Evolutionary conservation across 2,329 filamentous ascomycete species (phyloP).

Genomic region (Eutypa lata): DNA sequence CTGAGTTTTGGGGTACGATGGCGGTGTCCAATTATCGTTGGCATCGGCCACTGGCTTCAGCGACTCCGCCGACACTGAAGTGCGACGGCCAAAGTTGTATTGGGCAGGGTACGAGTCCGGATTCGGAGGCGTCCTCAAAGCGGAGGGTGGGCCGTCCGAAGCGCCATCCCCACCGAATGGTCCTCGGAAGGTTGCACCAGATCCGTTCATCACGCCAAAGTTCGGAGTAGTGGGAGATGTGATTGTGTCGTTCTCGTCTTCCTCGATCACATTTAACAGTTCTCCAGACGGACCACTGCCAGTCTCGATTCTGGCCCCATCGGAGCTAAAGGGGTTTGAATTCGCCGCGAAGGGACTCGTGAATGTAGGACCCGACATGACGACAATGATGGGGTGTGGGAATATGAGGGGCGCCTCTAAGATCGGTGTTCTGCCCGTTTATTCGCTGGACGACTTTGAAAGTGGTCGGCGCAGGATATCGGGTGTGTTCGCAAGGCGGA

Average conservation of each 20-base stretch:
- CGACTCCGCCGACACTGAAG: conserved; percentile 94
- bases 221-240: conserved; percentile 68
- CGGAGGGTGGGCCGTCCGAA: conserved; percentile 42
- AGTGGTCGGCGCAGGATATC: conserved; percentile 69
- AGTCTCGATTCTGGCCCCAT: conserved; percentile 38
- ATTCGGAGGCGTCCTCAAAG: conserved; percentile 47
- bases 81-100: conserved; percentile 90
- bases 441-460: conserved; percentile 61
- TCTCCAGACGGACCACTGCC: conserved; percentile 38
- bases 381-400: conserved; percentile 34
- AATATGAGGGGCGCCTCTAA: conserved; percentile 2
- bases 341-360: conserved; percentile 67
- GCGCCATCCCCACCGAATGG: conserved; percentile 51
- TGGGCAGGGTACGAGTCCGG: conserved; percentile 79
- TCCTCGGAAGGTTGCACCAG: conserved; percentile 44
- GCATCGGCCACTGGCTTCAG: conserved; percentile 82
- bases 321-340: conserved; percentile 70
- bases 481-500: conserved; percentile 54
- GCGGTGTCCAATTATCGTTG: conserved; percentile 87
- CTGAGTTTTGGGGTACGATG: conserved; percentile 74
- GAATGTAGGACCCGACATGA: conserved; percentile 74
- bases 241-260: conserved; percentile 75
- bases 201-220: conserved; percentile 44
- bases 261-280: conserved; percentile 66
- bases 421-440: conserved; percentile 57